Percentiles rank a stretch among this genome's conserved stretches.
Evolutionary conservation across 805 yeast species (phyloP).

Genomic region (Wickerhamomyces rabaulensis): DNA sequence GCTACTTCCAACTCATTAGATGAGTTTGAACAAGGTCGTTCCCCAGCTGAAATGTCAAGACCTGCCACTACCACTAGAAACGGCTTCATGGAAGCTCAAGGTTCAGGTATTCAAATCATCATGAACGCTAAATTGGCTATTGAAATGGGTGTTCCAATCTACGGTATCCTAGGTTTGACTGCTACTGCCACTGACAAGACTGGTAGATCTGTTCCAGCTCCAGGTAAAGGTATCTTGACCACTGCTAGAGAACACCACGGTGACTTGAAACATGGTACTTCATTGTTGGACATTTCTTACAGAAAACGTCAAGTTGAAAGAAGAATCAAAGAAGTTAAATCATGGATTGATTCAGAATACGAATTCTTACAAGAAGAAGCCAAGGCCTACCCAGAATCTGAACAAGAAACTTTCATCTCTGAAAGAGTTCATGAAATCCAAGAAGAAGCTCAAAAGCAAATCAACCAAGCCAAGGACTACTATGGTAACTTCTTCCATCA

Average conservation of each 20-base stretch:
- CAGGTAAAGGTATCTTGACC: constrained; percentile 98
- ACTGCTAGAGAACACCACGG: constrained; percentile 94
- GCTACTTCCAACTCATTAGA: constrained; percentile 90
- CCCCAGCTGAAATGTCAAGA: constrained; percentile 98
- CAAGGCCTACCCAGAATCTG: constrained; percentile 41
- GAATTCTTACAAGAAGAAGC: constrained; percentile 69
- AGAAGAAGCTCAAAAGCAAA: constrained; percentile 80
- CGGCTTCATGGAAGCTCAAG: constrained; percentile 99
- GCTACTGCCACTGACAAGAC: constrained; percentile 98
- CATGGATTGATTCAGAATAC: constrained; percentile 83
- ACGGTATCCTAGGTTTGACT: constrained; percentile 89
- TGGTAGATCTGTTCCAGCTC: constrained; percentile 99
- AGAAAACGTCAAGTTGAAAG: constrained; percentile 84
- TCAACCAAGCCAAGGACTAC: constrained; percentile 81
- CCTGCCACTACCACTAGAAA: constrained; percentile 94
- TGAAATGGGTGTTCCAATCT: constrained; percentile 98
- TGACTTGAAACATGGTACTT: constrained; percentile 69
- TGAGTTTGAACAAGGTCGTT: constrained; percentile 92
- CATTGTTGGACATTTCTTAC: constrained; percentile 84
- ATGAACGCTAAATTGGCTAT: constrained; percentile 94
- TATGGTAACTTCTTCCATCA: constrained; percentile 96
- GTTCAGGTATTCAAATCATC: constrained; percentile 95
- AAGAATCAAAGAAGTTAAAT: constrained; percentile 71
- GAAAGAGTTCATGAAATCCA: constrained; percentile 87
- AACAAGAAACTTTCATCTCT: constrained; percentile 54